These are phyloP conservation scores for Hyphopichia buzzinii DNA, from an alignment of 1,139 yeast species.

Conservation along the genomic window DNA sequence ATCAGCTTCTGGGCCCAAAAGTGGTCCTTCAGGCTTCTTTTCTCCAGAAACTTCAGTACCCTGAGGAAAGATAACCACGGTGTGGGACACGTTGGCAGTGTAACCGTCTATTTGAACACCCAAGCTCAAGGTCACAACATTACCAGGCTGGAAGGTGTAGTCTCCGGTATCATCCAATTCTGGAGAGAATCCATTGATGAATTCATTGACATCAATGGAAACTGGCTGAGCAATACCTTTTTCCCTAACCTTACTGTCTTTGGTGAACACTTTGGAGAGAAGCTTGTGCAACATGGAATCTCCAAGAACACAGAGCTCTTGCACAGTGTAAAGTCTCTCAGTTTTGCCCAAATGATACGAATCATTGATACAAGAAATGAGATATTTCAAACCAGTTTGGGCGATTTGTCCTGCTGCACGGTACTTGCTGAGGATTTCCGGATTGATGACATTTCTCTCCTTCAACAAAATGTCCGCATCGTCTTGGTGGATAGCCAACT, in stretches of 20 bases:
- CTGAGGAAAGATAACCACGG: slow-evolving; percentile 77
- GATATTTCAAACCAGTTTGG: slow-evolving; percentile 77
- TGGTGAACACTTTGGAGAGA: slow-evolving; percentile 51
- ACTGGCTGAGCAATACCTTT: slow-evolving; percentile 94
- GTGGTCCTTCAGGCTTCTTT: slow-evolving; percentile 65
- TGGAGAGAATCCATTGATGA: slow-evolving; percentile 79
- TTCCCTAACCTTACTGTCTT: slow-evolving; percentile 53
- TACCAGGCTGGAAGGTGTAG: slow-evolving; percentile 66
- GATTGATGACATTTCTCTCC: slow-evolving; percentile 67
- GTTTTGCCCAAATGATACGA: slow-evolving; percentile 59
- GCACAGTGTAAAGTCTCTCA: slow-evolving; percentile 49
- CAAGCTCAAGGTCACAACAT: slow-evolving; percentile 74
- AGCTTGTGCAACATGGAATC: slow-evolving; percentile 68
- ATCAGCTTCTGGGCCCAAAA: slow-evolving; percentile 83
- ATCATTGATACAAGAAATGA: slow-evolving; percentile 65
- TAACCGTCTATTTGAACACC: slow-evolving; percentile 97
- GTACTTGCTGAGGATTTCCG: slow-evolving; percentile 70
- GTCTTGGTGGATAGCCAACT: slow-evolving; percentile 63
- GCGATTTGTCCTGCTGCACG: slow-evolving; percentile 87
- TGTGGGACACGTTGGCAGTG: slow-evolving; percentile 82
- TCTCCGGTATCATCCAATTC: slow-evolving; percentile 67
- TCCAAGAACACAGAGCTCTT: slow-evolving; percentile 78
- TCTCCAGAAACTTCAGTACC: slow-evolving; percentile 31
- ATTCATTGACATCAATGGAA: slow-evolving; percentile 78
- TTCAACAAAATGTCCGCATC: slow-evolving; percentile 74